phyloP scores from a whole-genome alignment of 1,284 basidiomycete genomes.

The Boletellus deceptivus region DNA sequence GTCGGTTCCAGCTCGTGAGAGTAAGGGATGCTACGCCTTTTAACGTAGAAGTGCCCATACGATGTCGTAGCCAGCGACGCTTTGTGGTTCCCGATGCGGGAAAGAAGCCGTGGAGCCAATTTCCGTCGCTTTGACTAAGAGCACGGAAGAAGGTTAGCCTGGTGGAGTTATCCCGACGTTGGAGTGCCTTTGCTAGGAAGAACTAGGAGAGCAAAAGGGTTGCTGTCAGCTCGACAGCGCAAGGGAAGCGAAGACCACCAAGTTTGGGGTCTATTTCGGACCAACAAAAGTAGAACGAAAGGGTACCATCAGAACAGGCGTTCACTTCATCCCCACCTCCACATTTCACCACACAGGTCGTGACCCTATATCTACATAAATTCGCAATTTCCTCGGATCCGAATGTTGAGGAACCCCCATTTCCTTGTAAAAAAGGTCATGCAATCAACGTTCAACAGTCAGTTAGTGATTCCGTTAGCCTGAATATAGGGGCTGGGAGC shows the following conservation, averaged over 20 bases:
- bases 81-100: not conserved
- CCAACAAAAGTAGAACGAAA: too few species aligned
- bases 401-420: not conserved
- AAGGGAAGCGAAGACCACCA: too few species aligned
- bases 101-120: conserved; percentile 6
- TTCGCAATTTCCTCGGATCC: too few species aligned
- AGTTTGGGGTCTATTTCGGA: too few species aligned
- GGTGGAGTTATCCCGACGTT: too few species aligned
- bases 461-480: not conserved
- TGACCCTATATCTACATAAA: too few species aligned
- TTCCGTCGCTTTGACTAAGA: not conserved
- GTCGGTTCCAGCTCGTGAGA: not conserved
- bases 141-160: not conserved
- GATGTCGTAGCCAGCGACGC: not conserved
- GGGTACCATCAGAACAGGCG: too few species aligned
- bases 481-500: not conserved
- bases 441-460: not conserved
- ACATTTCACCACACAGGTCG: too few species aligned
- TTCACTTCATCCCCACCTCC: too few species aligned
- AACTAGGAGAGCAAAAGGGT: too few species aligned
- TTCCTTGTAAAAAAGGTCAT: not conserved
- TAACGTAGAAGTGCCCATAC: not conserved
- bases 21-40: not conserved
- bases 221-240: too few species aligned
- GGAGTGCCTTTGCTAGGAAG: too few species aligned